phyloP scores from a whole-genome alignment of 768 basidiomycete genomes.

The Wakefieldia striispora region DNA sequence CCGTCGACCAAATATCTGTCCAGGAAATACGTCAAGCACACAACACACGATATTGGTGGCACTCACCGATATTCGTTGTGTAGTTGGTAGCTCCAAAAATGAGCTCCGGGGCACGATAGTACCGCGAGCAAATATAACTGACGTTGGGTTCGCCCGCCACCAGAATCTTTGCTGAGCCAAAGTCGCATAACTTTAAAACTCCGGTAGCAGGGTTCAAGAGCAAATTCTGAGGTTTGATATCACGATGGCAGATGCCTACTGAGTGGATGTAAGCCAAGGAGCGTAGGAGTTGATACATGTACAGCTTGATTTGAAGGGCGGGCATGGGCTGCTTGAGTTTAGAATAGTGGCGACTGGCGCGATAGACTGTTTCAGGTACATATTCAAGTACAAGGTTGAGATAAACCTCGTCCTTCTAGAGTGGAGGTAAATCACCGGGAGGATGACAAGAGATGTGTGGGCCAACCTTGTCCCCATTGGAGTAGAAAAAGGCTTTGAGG shows the following conservation, averaged over 20 bases:
- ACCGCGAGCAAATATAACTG: conserved; percentile 98
- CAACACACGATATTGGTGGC: background rate
- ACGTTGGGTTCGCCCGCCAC: conserved; percentile 98
- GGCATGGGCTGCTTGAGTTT: conserved; percentile 99
- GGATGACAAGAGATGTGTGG: conserved; percentile 3
- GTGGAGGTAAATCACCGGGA: conserved; percentile 3
- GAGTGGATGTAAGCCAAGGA: conserved; percentile 99
- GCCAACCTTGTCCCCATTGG: conserved; percentile 96
- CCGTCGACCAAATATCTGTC: conserved; percentile 98
- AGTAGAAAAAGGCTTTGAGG: conserved; percentile 97
- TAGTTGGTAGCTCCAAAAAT: conserved; percentile 99
- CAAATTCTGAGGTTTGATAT: conserved; percentile 99
- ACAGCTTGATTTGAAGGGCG: conserved; percentile 98
- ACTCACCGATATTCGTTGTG: conserved; percentile 96
- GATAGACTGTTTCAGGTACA: conserved; percentile 99
- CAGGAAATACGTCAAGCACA: conserved; percentile 6
- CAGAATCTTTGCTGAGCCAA: conserved; percentile 98
- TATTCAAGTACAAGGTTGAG: conserved; percentile 99
- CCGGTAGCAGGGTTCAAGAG: conserved; percentile 96
- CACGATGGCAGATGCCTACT: conserved; percentile 98
- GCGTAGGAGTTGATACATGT: conserved; percentile 99
- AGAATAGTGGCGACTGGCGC: conserved; percentile 97
- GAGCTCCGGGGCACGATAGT: conserved; percentile 98
- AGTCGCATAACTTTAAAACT: conserved; percentile 96
- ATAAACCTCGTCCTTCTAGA: conserved; percentile 98